A percentile compares a stretch with the other conserved stretches of the same genome.
phyloP scores from a whole-genome alignment of 139 green algal genomes.

The Picochlorum sp. region DNA sequence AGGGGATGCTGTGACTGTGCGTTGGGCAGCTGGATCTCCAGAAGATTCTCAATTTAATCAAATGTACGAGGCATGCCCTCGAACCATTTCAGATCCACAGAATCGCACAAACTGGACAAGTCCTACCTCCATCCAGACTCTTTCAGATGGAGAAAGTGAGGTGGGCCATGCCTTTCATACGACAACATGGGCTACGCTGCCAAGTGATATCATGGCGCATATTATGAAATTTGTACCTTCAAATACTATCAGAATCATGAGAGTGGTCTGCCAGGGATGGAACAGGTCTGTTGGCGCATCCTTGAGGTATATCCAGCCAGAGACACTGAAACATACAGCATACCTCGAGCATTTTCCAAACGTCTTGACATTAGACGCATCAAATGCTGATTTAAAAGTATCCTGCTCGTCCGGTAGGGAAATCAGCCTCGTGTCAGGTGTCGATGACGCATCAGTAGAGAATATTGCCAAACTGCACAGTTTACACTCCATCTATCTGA shows the following conservation, averaged over 20 bases:
- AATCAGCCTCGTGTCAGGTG: not conserved
- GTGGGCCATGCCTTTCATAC: not conserved
- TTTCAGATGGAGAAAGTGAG: not conserved
- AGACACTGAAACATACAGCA: not conserved
- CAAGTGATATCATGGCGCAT: not conserved
- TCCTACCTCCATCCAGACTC: not conserved
- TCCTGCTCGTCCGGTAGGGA: not conserved
- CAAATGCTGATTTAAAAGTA: not conserved
- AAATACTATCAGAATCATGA: not conserved
- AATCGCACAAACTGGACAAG: no score
- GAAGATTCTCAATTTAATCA: no score
- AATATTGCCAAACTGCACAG: not conserved
- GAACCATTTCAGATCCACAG: no score
- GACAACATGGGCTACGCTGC: not conserved
- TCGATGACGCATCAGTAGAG: not conserved
- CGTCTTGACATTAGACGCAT: not conserved
- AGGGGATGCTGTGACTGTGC: no score
- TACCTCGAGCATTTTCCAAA: not conserved
- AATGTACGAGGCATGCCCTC: no score
- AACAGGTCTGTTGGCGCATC: not conserved
- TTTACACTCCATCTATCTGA: not conserved
- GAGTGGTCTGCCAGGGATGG: conserved; percentile 5
- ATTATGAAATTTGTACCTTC: conserved; percentile 3
- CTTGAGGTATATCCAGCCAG: not conserved
- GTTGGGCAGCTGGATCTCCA: no score